These are phyloP conservation scores for Excoecaria agallocha DNA, from an alignment of 345 rosid genomes.

Conservation along the genomic window DNA sequence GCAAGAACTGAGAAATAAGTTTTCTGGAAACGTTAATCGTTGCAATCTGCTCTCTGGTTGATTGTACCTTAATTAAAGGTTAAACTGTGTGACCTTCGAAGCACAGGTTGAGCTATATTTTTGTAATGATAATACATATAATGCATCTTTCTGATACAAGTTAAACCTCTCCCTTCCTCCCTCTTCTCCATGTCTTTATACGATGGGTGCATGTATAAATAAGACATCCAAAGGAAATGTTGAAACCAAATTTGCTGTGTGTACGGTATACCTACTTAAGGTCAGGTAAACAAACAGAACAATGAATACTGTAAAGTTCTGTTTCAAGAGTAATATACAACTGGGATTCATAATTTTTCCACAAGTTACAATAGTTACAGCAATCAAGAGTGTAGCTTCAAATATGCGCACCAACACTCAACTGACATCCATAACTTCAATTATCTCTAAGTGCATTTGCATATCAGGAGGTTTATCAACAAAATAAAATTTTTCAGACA, in stretches of 20 bases:
- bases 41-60: background rate
- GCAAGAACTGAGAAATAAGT: conserved; percentile 1
- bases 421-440: conserved; percentile 64
- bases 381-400: background rate
- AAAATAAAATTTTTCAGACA: conserved; percentile 60
- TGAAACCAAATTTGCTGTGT: too few relatives aligned
- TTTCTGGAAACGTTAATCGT: background rate
- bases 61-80: background rate
- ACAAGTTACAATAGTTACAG: background rate
- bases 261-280: too few relatives aligned
- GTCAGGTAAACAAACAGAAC: background rate
- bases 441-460: conserved; percentile 83
- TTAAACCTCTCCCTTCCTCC: background rate
- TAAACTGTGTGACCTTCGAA: background rate
- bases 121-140: background rate
- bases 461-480: conserved; percentile 52
- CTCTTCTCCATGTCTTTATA: background rate
- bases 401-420: conserved; percentile 8
- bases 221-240: background rate
- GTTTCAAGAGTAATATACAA: background rate
- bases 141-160: background rate
- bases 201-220: background rate
- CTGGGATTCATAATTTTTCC: background rate
- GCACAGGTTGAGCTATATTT: background rate
- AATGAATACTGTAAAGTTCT: background rate